These are phyloP conservation scores for Xylaria scruposa DNA, from an alignment of 495 filamentous ascomycete species.

Conservation along the genomic window DNA sequence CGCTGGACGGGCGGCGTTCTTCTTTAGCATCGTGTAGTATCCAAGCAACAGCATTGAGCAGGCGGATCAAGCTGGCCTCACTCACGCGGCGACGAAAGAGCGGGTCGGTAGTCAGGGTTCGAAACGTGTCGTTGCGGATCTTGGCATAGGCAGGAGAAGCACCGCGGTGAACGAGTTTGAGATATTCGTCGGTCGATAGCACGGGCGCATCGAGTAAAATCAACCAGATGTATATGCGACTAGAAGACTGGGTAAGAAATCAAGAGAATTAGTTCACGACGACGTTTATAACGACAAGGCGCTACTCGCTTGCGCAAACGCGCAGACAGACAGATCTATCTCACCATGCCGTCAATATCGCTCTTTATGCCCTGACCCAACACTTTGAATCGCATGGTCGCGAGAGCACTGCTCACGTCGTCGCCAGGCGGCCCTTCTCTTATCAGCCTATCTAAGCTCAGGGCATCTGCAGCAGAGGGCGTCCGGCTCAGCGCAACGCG, in stretches of 20 bases:
- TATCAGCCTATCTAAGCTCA: conserved; percentile 70
- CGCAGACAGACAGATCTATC: conserved; percentile 23
- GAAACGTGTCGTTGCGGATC: conserved; percentile 97
- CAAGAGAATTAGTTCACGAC: conserved; percentile 19
- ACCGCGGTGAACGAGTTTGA: conserved; percentile 88
- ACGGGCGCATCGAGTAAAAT: conserved; percentile 86
- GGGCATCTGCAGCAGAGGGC: conserved; percentile 61
- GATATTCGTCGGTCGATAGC: conserved; percentile 83
- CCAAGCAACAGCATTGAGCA: conserved; percentile 98
- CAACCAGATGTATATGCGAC: conserved; percentile 95
- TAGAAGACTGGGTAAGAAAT: conserved; percentile 70
- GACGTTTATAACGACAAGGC: background rate
- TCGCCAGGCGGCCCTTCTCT: conserved; percentile 76
- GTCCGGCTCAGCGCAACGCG: conserved; percentile 61
- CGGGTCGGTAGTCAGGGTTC: conserved; percentile 92
- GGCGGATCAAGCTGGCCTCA: conserved; percentile 90
- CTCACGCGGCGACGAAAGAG: conserved; percentile 94
- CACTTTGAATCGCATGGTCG: conserved; percentile 77
- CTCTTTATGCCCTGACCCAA: conserved; percentile 80
- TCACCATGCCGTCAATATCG: conserved; percentile 90
- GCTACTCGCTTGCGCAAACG: background rate
- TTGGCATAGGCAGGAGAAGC: conserved; percentile 94
- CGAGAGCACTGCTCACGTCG: conserved; percentile 68
- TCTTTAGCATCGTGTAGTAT: conserved; percentile 79
- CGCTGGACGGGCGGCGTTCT: conserved; percentile 47